Evolutionary conservation across 352 stramenopile species (phyloP), one percentile per base, ranked within the genome.

Genomic region (Peronospora belbahrii): DNA sequence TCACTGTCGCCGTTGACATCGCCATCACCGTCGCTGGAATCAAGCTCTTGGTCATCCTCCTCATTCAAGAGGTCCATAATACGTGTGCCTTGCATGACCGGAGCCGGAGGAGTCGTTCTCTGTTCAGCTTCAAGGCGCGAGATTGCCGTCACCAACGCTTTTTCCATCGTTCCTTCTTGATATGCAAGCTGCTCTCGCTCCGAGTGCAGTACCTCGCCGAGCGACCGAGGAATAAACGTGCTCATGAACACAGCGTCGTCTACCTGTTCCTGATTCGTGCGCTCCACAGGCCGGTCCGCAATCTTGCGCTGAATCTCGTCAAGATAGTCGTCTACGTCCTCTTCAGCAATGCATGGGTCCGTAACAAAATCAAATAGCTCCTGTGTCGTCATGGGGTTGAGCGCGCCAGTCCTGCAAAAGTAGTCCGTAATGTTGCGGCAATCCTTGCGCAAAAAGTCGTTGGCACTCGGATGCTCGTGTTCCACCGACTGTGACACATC

Each of bases 401-500:
- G 55, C 7, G 71, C 73, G 11, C 74, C 76, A 42, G 94, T 85
- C 56, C 96, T 95, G 36, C 63, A 62, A 70, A 98, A 99, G 63
- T 97, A 99, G 49, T 97, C 92, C 52, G 96, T 97, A 19, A 98
- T 89, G 66, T 98, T 98, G 38, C 86, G 81, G 44, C 85, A 97
- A 76, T 99, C 97, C 55, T 97, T 98, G 23, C 95, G 87, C 37
- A 99, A 65, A 64, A 99, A 99, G 37, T 99, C 93, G 37, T 97
- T 74, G 0, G 96, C 94, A 20, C 88, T 93, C 17, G 97, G 97
- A 74, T 99, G 97, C 59, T 99, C 94, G 65, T 97, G 78, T 63
- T 99, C 95, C 8, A 99, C 97, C 20, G 94, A 97, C 76, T 99
- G 96, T 8, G 85, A 97, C 10, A 99, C 96, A 63, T 99, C 97